Percentiles rank a stretch among this genome's conserved stretches.
These are phyloP conservation scores for Kondoa malvinella DNA, from an alignment of 768 basidiomycete species.

Conservation along the genomic window DNA sequence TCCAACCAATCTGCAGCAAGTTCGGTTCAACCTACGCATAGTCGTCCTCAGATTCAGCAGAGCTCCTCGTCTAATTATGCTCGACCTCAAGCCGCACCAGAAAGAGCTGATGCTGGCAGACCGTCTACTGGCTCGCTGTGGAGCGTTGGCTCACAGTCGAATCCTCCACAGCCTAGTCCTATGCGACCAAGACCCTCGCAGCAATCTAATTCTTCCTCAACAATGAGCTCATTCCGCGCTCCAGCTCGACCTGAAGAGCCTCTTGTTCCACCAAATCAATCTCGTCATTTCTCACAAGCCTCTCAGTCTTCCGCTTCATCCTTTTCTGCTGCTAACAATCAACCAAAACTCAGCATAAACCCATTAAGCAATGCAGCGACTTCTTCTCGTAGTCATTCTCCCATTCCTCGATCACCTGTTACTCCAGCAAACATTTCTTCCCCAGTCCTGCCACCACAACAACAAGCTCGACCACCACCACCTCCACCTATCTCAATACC, in stretches of 20 bases:
- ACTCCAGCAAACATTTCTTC: not conserved
- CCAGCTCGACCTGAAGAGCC: not conserved
- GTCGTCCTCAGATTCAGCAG: not conserved
- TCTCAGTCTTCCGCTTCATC: not conserved
- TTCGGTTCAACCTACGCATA: conserved; percentile 13
- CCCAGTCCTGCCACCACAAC: not conserved
- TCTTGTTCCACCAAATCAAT: not conserved
- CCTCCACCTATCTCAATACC: not conserved
- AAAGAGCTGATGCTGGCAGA: conserved; percentile 5
- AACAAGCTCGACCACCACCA: not conserved
- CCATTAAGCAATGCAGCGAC: not conserved
- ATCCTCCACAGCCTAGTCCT: conserved; percentile 5
- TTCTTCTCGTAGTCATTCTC: not conserved
- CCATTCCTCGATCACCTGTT: not conserved
- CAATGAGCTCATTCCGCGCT: not conserved
- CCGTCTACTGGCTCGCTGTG: conserved; percentile 9
- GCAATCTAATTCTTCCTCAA: not conserved
- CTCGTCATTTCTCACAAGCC: not conserved
- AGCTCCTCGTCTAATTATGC: too few species aligned
- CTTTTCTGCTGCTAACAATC: not conserved
- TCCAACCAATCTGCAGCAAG: not conserved
- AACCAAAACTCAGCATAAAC: not conserved
- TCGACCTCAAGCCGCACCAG: not conserved
- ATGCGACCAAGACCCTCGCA: not conserved
- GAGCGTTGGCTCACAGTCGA: conserved; percentile 21